Conservation (phyloP, 495 filamentous ascomycete genomes). For the Bryoglossum gracile region DNA sequence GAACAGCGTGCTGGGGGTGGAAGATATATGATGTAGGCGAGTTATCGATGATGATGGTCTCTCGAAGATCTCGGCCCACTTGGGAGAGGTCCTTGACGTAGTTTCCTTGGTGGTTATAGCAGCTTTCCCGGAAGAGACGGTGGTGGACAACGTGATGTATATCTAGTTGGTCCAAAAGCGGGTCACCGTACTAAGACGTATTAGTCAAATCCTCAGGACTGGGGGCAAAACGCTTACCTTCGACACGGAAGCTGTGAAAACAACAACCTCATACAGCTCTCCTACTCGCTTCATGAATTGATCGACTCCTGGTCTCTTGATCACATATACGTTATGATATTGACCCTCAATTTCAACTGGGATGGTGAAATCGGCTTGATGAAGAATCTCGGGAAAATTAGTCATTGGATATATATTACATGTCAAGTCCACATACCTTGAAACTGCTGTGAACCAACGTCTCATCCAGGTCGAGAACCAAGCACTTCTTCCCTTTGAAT, state of each 20-base stretch:
- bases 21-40: slow-evolving; percentile 99
- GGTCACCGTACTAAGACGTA: slow-evolving; percentile 76
- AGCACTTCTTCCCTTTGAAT: slow-evolving; percentile 80
- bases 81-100: slow-evolving; percentile 99
- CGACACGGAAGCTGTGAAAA: slow-evolving; percentile 97
- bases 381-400: slow-evolving; percentile 63
- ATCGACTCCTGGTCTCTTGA: slow-evolving; percentile 95
- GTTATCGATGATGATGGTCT: slow-evolving; percentile 99
- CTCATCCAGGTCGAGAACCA: slow-evolving; percentile 94
- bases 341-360: slow-evolving; percentile 98
- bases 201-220: slow-evolving; percentile 15
- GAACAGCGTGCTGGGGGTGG: slow-evolving; percentile 97
- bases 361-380: slow-evolving; percentile 98
- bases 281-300: slow-evolving; percentile 98
- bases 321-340: slow-evolving; percentile 99
- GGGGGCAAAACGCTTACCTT: slow-evolving; percentile 57
- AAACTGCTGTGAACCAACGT: slow-evolving; percentile 99
- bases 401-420: not conserved
- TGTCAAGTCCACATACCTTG: slow-evolving; percentile 55
- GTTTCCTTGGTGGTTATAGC: slow-evolving; percentile 98
- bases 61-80: slow-evolving; percentile 88
- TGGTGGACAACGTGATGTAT: slow-evolving; percentile 97
- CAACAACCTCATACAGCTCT: slow-evolving; percentile 96
- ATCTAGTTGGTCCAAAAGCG: slow-evolving; percentile 91
- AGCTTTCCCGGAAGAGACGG: slow-evolving; percentile 93